Base-by-base conservation (phyloP, 2,329 filamentous ascomycete species). In the Lasiodiplodia sp. region DNA sequence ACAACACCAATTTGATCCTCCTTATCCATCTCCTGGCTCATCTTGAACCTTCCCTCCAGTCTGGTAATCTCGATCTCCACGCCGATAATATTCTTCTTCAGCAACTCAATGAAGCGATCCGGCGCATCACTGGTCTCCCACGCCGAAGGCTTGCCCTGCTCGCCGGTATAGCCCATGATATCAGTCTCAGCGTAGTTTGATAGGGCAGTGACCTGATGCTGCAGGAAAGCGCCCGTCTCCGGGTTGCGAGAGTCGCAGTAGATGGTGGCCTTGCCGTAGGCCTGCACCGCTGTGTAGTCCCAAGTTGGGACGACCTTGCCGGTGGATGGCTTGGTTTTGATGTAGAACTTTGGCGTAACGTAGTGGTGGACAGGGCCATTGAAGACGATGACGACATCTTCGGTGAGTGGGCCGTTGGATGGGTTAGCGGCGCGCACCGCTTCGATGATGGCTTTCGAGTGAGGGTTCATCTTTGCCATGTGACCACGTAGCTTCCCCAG, bases 231-330 rank as follows among this genome's bases (percentile, higher is more conserved):
- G 0, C 75, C 73, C 0, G 87, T 86, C 28, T 84, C 81, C 0
- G 78, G 73, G 0, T 82, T 75, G 57, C 82, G 82, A 7, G 83
- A 73, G 68, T 91, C 85, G 68, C 79, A 84, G 71, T 84, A 87
- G 5, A 91, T 77, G 0, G 70, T 85, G 1, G 86, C 86, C 2
- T 77, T 83, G 1, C 90, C 90, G 71, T 91, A 91, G 0, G 82
- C 87, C 76, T 92, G 88, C 0, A 85, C 89, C 0, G 89, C 88
- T 0, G 87, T 82, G 72, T 92, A 92, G 76, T 92, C 89, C 90
- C 90, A 92, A 0, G 90, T 92, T 0, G 89, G 89, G 4, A 90
- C 90, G 0, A 91, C 89, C 72, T 92, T 92, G 12, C 85, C 89
- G 0, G 85, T 88, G 0, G 73, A 74, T 0, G 88, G 89, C 74